These are phyloP conservation scores for Hydnomerulius pinastri DNA, from an alignment of 768 basidiomycete species.

Conservation along the genomic window DNA sequence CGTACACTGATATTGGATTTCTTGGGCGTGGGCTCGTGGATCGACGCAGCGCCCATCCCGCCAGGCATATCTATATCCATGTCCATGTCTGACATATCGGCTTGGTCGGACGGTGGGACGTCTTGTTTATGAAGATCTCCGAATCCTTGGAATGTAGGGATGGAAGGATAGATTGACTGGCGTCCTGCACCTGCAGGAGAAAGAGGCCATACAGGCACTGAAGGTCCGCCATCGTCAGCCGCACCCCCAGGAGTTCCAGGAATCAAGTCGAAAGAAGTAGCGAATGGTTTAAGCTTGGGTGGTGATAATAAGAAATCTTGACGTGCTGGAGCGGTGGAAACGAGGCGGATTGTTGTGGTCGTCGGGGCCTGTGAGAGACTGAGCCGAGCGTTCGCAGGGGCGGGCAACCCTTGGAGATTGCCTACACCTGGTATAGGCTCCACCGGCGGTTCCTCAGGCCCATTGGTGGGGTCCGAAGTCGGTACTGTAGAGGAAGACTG, in stretches of 20 bases:
- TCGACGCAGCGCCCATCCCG: constrained; percentile 20
- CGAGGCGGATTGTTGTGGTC: constrained; percentile 52
- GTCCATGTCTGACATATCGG: constrained; percentile 35
- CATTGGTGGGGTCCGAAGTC: constrained; percentile 25
- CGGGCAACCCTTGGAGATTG: constrained; percentile 61
- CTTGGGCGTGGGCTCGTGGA: constrained; percentile 23
- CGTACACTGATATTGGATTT: constrained; percentile 7
- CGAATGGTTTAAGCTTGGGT: constrained; percentile 65
- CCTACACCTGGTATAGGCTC: constrained; percentile 61
- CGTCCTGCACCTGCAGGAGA: constrained; percentile 31
- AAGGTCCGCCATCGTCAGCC: constrained; percentile 6
- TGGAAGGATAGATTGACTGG: constrained; percentile 40
- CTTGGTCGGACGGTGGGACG: constrained; percentile 12
- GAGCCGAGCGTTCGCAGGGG: constrained; percentile 59
- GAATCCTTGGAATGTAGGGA: constrained; percentile 36
- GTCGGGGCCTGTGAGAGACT: constrained; percentile 53
- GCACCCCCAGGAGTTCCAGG: constrained; percentile 51
- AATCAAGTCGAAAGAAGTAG: constrained; percentile 68
- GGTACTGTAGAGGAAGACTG: constrained; percentile 30
- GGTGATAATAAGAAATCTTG: constrained; percentile 41
- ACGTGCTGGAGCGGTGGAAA: constrained; percentile 31
- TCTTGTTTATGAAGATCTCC: constrained; percentile 27
- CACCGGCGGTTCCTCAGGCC: constrained; percentile 24
- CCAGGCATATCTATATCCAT: constrained; percentile 40
- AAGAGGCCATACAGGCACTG: constrained; percentile 42